Conservation (phyloP, 2,329 filamentous ascomycete species). For the Boeremia exigua region DNA sequence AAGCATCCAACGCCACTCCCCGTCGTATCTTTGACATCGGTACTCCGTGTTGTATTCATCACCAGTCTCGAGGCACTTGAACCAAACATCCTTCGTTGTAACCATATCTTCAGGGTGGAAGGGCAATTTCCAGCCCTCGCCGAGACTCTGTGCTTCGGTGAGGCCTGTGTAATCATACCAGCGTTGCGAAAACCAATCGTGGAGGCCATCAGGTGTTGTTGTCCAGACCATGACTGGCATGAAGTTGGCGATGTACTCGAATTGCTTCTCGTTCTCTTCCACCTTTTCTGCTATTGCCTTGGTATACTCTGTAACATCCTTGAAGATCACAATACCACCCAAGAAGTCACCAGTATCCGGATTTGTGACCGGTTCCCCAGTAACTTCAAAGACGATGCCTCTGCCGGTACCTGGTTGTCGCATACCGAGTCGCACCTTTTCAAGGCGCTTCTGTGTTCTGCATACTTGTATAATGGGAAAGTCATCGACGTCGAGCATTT, state of each 20-base stretch:
- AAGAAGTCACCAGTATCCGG: conserved; percentile 73
- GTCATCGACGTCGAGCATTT: conserved; percentile 63
- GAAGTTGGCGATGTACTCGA: conserved; percentile 76
- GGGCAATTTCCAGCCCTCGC: conserved; percentile 65
- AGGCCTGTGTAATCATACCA: conserved; percentile 81
- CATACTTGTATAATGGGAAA: conserved; percentile 71
- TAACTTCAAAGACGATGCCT: conserved; percentile 66
- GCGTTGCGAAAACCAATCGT: conserved; percentile 77
- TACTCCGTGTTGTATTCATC: conserved; percentile 72
- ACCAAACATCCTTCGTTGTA: conserved; percentile 64
- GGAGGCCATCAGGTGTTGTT: conserved; percentile 66
- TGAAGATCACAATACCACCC: conserved; percentile 73
- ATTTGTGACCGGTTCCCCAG: conserved; percentile 72
- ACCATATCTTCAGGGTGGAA: conserved; percentile 75
- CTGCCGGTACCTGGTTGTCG: conserved; percentile 60
- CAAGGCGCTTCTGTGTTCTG: conserved; percentile 65
- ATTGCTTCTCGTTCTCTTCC: conserved; percentile 73
- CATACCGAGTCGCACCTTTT: conserved; percentile 65
- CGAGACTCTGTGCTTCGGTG: conserved; percentile 66
- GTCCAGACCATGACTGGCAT: conserved; percentile 71
- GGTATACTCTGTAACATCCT: conserved; percentile 74
- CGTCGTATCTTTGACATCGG: conserved; percentile 69
- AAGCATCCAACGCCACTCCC: conserved; percentile 80
- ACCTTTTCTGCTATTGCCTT: conserved; percentile 73
- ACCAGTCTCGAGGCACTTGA: conserved; percentile 68